phyloP scores from a whole-genome alignment of 176 grass and related monocot genomes.

The Musa beccarii region DNA sequence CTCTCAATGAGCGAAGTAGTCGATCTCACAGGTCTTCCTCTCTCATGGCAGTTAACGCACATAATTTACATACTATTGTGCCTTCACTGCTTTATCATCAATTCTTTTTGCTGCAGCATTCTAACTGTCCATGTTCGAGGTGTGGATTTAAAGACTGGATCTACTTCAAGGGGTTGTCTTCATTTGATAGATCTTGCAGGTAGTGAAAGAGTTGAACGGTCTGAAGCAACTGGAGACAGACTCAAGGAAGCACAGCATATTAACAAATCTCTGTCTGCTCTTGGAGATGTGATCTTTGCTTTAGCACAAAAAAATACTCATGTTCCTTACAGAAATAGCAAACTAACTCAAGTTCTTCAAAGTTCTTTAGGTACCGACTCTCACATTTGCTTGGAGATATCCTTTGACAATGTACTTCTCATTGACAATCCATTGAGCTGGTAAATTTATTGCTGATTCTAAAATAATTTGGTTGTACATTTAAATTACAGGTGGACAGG shows the following conservation, averaged over 20 bases:
- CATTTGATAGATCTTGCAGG: conserved; percentile 96
- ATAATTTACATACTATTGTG: background rate
- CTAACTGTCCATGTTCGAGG: conserved; percentile 91
- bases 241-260: conserved; percentile 93
- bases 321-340: conserved; percentile 96
- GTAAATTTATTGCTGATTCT: background rate
- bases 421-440: too few species aligned
- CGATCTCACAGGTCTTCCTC: conserved; percentile 19
- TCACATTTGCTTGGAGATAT: background rate
- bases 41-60: background rate
- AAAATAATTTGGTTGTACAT: background rate
- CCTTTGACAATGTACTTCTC: background rate
- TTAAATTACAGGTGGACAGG: conserved; percentile 76
- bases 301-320: conserved; percentile 73
- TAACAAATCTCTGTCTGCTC: conserved; percentile 84
- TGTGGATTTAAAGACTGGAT: conserved; percentile 69
- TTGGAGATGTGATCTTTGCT: conserved; percentile 90
- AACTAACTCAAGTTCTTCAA: conserved; percentile 96
- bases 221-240: conserved; percentile 93
- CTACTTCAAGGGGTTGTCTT: conserved; percentile 75
- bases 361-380: conserved; percentile 76
- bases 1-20: conserved; percentile 21
- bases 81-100: background rate
- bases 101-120: conserved; percentile 53
- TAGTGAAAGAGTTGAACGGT: conserved; percentile 88